Conservation (phyloP, 305 asterid genomes). For the Stenogyne calaminthoides region DNA sequence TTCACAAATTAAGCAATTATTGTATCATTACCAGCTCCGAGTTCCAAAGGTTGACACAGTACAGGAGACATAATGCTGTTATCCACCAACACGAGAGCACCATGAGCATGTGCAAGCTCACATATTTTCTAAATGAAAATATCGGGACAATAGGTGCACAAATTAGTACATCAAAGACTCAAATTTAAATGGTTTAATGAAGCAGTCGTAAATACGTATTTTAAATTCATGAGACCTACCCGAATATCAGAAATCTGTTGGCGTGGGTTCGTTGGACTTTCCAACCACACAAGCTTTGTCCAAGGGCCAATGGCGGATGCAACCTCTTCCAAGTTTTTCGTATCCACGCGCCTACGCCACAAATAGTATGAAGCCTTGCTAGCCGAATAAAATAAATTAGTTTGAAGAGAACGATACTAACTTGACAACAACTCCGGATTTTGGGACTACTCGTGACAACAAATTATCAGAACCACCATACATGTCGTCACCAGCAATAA, state of each 20-base stretch:
- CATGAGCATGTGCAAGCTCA: too few species aligned
- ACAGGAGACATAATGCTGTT: too few species aligned
- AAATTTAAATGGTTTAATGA: background rate
- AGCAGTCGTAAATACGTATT: background rate
- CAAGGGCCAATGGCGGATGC: constrained; percentile 61
- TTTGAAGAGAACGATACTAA: constrained; percentile 36
- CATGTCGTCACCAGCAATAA: constrained; percentile 89
- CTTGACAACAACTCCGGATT: constrained; percentile 77
- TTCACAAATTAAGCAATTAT: too few species aligned
- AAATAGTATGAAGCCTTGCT: constrained; percentile 18
- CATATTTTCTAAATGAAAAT: too few species aligned
- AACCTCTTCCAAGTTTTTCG: constrained; percentile 70
- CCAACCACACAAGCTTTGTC: constrained; percentile 95
- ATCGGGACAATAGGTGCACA: constrained; percentile 24
- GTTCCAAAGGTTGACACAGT: too few species aligned
- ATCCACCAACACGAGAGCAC: too few species aligned
- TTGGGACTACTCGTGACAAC: constrained; percentile 73
- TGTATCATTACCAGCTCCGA: too few species aligned
- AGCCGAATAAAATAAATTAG: background rate
- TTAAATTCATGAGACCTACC: constrained; percentile 40
- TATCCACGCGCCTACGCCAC: constrained; percentile 72
- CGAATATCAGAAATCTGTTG: constrained; percentile 84
- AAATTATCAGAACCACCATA: constrained; percentile 95
- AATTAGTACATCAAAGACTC: background rate
- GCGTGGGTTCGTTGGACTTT: constrained; percentile 93